Evolutionary conservation across 1,284 basidiomycete species (phyloP).

Genomic region (Cutaneotrichosporon dermatis): DNA sequence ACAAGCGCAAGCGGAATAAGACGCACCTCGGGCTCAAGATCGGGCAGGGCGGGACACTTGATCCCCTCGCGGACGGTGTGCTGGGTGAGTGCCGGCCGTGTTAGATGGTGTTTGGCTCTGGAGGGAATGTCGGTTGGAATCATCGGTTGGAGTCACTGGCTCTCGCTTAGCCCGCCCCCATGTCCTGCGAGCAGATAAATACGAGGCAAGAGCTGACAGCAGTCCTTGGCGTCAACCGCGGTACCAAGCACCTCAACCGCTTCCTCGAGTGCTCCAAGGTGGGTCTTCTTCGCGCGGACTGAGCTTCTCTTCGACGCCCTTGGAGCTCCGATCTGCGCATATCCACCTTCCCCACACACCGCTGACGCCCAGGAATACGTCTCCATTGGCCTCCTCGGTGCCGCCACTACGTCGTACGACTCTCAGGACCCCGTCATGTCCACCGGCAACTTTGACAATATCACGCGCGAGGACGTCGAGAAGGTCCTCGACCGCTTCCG

Average conservation of each 20-base stretch:
- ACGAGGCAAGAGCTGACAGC: background rate
- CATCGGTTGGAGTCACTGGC: no score
- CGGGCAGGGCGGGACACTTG: slow-evolving; percentile 64
- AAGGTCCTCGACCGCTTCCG: slow-evolving; percentile 68
- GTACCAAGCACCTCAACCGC: slow-evolving; percentile 78
- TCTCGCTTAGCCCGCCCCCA: no score
- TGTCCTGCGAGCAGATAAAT: background rate
- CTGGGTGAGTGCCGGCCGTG: slow-evolving; percentile 56
- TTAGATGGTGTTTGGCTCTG: no score
- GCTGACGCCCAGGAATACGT: slow-evolving; percentile 69
- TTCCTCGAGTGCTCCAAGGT: slow-evolving; percentile 93
- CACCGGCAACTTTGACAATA: slow-evolving; percentile 72
- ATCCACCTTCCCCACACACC: no score
- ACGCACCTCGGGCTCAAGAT: slow-evolving; percentile 46
- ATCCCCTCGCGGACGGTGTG: slow-evolving; percentile 82
- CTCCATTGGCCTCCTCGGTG: slow-evolving; percentile 85
- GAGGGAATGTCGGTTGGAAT: no score
- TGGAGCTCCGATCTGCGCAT: background rate
- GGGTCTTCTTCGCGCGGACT: slow-evolving; percentile 14
- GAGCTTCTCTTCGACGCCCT: no score
- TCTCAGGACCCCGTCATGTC: slow-evolving; percentile 74
- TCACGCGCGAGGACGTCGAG: slow-evolving; percentile 74
- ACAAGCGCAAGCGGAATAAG: slow-evolving; percentile 40
- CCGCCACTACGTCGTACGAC: slow-evolving; percentile 93
- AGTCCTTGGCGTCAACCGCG: slow-evolving; percentile 89